A percentile compares a stretch with the other conserved stretches of the same genome.
Evolutionary conservation across 352 stramenopile species (phyloP).

Genomic region (Elongisporangium anandrum): DNA sequence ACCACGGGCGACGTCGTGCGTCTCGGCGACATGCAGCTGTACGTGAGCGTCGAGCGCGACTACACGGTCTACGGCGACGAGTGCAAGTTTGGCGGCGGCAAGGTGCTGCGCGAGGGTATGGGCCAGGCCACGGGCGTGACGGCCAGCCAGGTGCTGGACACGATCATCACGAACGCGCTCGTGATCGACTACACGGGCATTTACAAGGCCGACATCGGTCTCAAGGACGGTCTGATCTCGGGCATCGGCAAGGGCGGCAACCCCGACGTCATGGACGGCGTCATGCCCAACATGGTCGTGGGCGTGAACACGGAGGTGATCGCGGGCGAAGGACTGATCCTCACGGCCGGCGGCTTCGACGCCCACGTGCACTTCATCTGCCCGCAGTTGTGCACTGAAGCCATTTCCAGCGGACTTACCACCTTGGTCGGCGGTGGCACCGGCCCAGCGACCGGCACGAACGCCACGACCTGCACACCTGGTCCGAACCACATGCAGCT

Average conservation of each 20-base stretch:
- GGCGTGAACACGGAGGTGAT: conserved; percentile 95
- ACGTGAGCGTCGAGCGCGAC: conserved; percentile 89
- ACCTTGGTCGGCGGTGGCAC: conserved; percentile 91
- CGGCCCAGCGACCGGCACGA: conserved; percentile 90
- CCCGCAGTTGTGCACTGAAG: conserved; percentile 91
- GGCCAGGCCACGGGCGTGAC: conserved; percentile 52
- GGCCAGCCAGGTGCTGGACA: conserved; percentile 79
- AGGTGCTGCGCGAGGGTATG: conserved; percentile 86
- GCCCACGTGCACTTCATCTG: conserved; percentile 98
- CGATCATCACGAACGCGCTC: conserved; percentile 96
- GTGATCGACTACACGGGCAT: conserved; percentile 95
- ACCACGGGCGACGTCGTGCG: conserved; percentile 92
- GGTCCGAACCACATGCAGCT: conserved; percentile 92
- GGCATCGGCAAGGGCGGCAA: conserved; percentile 97
- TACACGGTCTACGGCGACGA: conserved; percentile 76
- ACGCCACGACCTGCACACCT: conserved; percentile 97
- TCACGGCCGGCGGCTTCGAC: conserved; percentile 95
- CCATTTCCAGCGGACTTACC: conserved; percentile 90
- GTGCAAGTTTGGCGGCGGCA: conserved; percentile 96
- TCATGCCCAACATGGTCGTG: conserved; percentile 85
- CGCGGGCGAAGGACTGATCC: conserved; percentile 94
- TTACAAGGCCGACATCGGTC: conserved; percentile 95
- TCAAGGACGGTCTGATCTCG: conserved; percentile 92
- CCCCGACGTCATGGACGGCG: conserved; percentile 94
- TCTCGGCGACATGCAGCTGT: conserved; percentile 92